These are phyloP conservation scores for Pseudozyma pruni DNA, from an alignment of 1,284 basidiomycete species.

Conservation along the genomic window DNA sequence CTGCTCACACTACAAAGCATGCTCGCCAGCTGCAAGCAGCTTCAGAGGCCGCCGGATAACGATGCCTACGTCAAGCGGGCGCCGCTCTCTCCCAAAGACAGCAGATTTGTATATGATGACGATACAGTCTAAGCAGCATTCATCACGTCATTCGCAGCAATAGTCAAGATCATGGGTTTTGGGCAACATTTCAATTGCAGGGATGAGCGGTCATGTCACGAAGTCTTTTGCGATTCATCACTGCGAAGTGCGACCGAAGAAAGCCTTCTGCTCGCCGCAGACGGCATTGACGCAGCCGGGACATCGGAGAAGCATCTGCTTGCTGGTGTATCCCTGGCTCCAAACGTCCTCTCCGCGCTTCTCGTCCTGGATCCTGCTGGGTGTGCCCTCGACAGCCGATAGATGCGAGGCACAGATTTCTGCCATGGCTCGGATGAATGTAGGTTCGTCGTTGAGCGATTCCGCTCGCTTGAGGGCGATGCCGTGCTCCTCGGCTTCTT, in stretches of 20 bases:
- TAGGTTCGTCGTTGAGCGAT: slow-evolving; percentile 97
- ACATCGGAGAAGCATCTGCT: slow-evolving; percentile 88
- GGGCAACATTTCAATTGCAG: not conserved
- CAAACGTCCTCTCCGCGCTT: slow-evolving; percentile 50
- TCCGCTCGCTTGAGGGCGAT: slow-evolving; percentile 90
- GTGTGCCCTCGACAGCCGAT: slow-evolving; percentile 28
- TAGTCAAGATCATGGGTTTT: slow-evolving; percentile 4
- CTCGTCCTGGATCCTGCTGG: slow-evolving; percentile 29
- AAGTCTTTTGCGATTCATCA: too few relatives aligned
- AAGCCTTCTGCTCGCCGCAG: slow-evolving; percentile 86
- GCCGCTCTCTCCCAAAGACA: slow-evolving; percentile 59
- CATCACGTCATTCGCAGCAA: not conserved
- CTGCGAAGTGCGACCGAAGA: slow-evolving; percentile 72
- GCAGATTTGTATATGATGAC: slow-evolving; percentile 52
- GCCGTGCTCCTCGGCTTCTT: slow-evolving; percentile 82
- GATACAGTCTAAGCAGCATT: slow-evolving; percentile 41
- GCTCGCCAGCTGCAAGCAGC: slow-evolving; percentile 63
- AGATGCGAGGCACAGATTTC: slow-evolving; percentile 90
- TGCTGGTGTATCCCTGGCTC: slow-evolving; percentile 72
- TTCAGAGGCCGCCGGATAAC: slow-evolving; percentile 62
- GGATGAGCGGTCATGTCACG: too few relatives aligned
- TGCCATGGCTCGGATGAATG: slow-evolving; percentile 94
- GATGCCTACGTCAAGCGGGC: slow-evolving; percentile 60
- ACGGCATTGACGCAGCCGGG: slow-evolving; percentile 90
- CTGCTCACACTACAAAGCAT: slow-evolving; percentile 65